phyloP scores from a whole-genome alignment of 2,329 filamentous ascomycete species.

The Raffaelea deltoideospora region DNA sequence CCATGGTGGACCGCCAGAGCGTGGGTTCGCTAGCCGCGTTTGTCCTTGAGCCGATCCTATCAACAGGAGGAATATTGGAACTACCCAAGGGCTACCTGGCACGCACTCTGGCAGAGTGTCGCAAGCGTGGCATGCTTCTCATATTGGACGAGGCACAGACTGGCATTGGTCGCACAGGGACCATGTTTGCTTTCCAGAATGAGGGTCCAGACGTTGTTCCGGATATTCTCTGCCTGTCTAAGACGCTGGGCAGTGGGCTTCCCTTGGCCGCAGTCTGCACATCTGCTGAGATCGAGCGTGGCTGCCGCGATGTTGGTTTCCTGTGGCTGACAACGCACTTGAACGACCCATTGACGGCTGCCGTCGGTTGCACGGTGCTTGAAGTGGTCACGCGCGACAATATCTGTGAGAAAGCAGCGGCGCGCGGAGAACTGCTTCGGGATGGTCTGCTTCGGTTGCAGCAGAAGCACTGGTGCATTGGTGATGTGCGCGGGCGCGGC shows the following conservation, averaged over 20 bases:
- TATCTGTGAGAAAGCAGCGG: constrained; percentile 28
- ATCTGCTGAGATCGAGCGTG: constrained; percentile 33
- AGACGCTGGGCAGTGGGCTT: constrained; percentile 14
- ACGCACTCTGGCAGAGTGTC: constrained; percentile 34
- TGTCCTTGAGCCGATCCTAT: constrained; percentile 46
- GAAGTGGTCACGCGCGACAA: constrained; percentile 43
- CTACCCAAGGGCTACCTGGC: constrained; percentile 39
- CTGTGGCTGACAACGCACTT: constrained; percentile 47
- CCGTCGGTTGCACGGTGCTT: constrained; percentile 45
- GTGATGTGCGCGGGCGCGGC: constrained; percentile 43
- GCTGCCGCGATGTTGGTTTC: constrained; percentile 31
- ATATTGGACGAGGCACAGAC: constrained; percentile 2
- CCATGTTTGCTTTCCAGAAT: constrained; percentile 1
- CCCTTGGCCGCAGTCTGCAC: constrained; percentile 44
- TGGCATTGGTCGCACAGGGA: constrained; percentile 2
- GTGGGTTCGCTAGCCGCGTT: constrained; percentile 46
- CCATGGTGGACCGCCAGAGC: constrained; percentile 41
- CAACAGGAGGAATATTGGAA: constrained; percentile 38
- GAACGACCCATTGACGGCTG: constrained; percentile 45
- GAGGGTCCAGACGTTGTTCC: background rate
- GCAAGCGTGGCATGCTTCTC: constrained; percentile 9
- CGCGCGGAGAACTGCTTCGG: constrained; percentile 29
- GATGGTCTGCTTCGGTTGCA: constrained; percentile 29
- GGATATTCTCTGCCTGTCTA: constrained; percentile 1
- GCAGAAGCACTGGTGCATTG: constrained; percentile 42